Conservation (phyloP, 495 filamentous ascomycete species). For the Pyronema omphalodes region DNA sequence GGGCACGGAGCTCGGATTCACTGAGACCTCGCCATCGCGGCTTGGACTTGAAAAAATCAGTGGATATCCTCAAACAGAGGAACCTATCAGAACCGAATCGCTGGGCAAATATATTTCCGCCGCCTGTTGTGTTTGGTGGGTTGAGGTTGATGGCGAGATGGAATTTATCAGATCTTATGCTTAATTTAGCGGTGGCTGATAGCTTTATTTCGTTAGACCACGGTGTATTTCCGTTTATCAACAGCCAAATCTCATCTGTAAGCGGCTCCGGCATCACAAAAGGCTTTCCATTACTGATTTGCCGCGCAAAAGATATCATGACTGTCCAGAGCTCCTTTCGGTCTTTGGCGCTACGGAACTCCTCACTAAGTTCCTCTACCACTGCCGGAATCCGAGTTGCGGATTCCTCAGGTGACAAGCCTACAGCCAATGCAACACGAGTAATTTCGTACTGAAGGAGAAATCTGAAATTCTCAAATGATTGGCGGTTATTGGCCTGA, state of each 20-base stretch:
- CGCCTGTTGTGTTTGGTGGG: constrained; percentile 2
- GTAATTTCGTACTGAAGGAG: background rate
- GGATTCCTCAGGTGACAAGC: background rate
- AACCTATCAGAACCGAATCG: constrained; percentile 21
- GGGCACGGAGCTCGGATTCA: background rate
- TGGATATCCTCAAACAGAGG: constrained; percentile 12
- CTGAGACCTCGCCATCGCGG: background rate
- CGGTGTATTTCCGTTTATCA: background rate
- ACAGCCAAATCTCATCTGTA: background rate
- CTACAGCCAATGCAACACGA: background rate
- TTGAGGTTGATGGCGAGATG: constrained; percentile 8
- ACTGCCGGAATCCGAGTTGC: background rate
- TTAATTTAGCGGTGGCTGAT: background rate
- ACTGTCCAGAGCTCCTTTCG: constrained; percentile 2
- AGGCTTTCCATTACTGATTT: background rate
- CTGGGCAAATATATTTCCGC: constrained; percentile 12
- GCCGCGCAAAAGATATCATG: constrained; percentile 5
- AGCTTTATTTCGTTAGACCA: background rate
- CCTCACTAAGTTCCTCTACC: constrained; percentile 5
- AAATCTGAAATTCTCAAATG: background rate
- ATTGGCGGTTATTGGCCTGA: too few species aligned
- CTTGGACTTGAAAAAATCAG: background rate
- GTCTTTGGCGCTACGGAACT: constrained; percentile 8
- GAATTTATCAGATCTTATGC: background rate
- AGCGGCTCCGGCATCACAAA: background rate